Percentiles rank a stretch among this genome's conserved stretches.
phyloP scores from a whole-genome alignment of 768 basidiomycete species.

The Lepiota brunneoincarnata region DNA sequence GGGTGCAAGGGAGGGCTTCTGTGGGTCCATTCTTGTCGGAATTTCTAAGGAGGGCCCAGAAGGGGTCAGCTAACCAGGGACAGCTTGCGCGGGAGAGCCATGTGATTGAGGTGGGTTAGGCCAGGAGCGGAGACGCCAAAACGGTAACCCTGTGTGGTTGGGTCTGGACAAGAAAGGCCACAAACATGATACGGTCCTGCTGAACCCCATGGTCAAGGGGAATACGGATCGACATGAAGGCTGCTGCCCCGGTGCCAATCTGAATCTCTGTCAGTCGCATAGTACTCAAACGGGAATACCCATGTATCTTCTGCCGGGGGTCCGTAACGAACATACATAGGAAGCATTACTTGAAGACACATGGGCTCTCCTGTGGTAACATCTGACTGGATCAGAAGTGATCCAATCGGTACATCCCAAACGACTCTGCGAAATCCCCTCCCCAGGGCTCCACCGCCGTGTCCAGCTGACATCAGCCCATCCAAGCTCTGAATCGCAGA shows the following conservation, averaged over 20 bases:
- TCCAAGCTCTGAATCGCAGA: not conserved
- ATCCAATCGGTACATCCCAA: slow-evolving; percentile 82
- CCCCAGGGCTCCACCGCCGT: slow-evolving; percentile 85
- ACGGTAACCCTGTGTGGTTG: too few relatives aligned
- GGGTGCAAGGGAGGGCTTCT: too few relatives aligned
- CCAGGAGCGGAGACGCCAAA: too few relatives aligned
- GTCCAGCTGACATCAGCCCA: slow-evolving; percentile 3
- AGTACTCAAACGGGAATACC: slow-evolving; percentile 78
- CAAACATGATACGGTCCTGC: slow-evolving; percentile 83
- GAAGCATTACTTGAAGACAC: slow-evolving; percentile 79
- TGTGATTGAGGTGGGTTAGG: too few relatives aligned
- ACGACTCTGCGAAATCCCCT: slow-evolving; percentile 88
- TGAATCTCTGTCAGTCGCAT: slow-evolving; percentile 26
- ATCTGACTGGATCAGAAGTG: slow-evolving; percentile 89
- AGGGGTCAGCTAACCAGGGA: too few relatives aligned
- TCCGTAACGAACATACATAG: slow-evolving; percentile 64
- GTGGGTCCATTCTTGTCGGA: too few relatives aligned
- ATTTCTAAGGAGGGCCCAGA: too few relatives aligned
- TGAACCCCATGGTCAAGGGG: slow-evolving; percentile 87
- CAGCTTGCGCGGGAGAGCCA: too few relatives aligned
- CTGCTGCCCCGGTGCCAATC: slow-evolving; percentile 92
- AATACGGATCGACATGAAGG: slow-evolving; percentile 94
- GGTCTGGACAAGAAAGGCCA: slow-evolving; percentile 90
- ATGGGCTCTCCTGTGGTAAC: slow-evolving; percentile 82
- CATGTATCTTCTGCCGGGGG: slow-evolving; percentile 64